Evolutionary conservation across 23 red algal genomes (phyloP), one percentile per base, ranked within the genome.

Genomic region (Gracilaria caudata): DNA sequence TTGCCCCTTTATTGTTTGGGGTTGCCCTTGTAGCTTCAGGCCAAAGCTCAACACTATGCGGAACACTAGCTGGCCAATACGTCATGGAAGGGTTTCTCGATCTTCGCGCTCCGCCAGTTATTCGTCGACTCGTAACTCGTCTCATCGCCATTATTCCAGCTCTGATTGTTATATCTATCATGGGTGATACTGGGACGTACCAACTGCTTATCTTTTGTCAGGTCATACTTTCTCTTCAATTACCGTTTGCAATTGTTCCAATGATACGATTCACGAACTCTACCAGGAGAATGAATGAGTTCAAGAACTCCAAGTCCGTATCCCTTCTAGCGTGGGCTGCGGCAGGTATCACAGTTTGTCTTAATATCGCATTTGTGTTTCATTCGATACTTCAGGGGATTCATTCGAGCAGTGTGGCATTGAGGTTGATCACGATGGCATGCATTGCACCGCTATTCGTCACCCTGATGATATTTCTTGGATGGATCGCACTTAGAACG

Each of bases 21-120:
- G 37, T 98, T 28, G 96, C 96, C 13, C 83, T 98, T 21, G 80
- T 98, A 57, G 92, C 92, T 16, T 93, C 96, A 57, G 96, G 96
- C 20, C 96, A 98, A 37, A 87, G 82, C 34, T 90, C 84, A 25
- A 98, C 96, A 28, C 44, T 98, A 26, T 89, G 86, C 44, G 96
- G 96, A 57, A 98, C 96, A 14, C 81, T 94, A 51, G 96, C 96
- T 0, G 92, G 96, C 4, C 96, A 98, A 57, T 94, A 90, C 53
- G 92, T 98, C 28, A 94, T 98, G 96, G 92, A 94, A 34, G 96
- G 96, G 16, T 98, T 98, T 87, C 86, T 98, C 17, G 97, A 92
- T 61, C 65, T 95, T 37, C 66, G 86, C 17, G 81, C 83, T 21
- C 84, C 84, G n/a, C 89, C 90, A 35, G 72, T 94, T 44, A 89